Conservation (phyloP, 139 green algal species). For the Tetraselmis chui region DNA sequence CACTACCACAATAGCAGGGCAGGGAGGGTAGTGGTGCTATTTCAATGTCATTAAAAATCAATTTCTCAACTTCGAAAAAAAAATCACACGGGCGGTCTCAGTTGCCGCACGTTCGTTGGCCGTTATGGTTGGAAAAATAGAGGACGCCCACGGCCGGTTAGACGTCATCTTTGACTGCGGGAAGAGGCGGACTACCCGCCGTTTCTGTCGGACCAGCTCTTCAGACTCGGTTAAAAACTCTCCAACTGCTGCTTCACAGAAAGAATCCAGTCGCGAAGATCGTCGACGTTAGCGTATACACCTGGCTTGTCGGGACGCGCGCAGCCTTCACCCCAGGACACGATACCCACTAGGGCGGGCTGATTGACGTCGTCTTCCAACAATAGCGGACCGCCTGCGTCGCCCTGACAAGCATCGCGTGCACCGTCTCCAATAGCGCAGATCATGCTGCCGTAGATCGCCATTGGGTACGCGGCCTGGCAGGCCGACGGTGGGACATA, state of each 20-base stretch:
- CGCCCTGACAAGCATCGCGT: conserved; percentile 27
- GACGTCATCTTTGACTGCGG: too few species aligned
- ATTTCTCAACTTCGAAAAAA: too few species aligned
- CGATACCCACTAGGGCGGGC: conserved; percentile 20
- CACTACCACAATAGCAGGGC: too few species aligned
- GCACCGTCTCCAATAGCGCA: not conserved
- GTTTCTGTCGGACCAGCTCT: too few species aligned
- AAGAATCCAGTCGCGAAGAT: conserved; percentile 1
- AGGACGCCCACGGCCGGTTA: too few species aligned
- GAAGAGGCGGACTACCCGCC: too few species aligned
- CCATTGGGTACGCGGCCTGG: not conserved
- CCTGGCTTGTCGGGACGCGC: conserved; percentile 9
- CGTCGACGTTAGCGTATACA: conserved; percentile 7
- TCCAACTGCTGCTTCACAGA: not conserved
- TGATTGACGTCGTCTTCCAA: not conserved
- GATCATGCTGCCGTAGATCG: not conserved
- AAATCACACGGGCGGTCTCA: too few species aligned
- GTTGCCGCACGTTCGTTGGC: too few species aligned
- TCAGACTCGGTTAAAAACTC: not conserved
- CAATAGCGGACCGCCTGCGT: conserved; percentile 23
- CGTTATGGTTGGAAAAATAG: too few species aligned
- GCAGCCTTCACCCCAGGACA: conserved; percentile 26
- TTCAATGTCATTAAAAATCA: too few species aligned
- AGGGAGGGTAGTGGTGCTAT: too few species aligned
- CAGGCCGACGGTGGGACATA: not conserved